Evolutionary conservation across 2,329 filamentous ascomycete genomes (phyloP).

Genomic region (Thelonectria discophora): DNA sequence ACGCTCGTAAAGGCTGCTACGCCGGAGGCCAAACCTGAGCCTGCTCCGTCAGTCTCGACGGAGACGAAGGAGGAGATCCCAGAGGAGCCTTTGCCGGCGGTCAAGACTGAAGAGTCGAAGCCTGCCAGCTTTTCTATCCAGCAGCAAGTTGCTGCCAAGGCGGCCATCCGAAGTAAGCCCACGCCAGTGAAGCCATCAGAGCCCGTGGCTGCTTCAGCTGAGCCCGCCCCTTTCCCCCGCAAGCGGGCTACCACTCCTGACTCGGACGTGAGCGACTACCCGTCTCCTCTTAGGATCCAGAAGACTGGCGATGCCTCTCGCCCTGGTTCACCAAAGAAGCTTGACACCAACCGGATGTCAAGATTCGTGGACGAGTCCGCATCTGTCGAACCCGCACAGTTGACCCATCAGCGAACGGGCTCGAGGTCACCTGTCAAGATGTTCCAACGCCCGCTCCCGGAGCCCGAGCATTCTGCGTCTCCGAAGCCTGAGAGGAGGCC

Average conservation of each 20-base stretch:
- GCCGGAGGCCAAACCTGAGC: slow-evolving; percentile 27
- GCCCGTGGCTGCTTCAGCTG: slow-evolving; percentile 11
- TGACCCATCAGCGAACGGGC: slow-evolving; percentile 48
- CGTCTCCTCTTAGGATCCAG: slow-evolving; percentile 42
- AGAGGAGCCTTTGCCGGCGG: slow-evolving; percentile 17
- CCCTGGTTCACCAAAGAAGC: slow-evolving; percentile 64
- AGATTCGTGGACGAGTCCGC: slow-evolving; percentile 61
- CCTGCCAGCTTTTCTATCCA: slow-evolving; percentile 45
- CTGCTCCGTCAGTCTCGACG: slow-evolving; percentile 10
- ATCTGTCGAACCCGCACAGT: slow-evolving; percentile 36
- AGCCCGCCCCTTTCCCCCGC: slow-evolving; percentile 33
- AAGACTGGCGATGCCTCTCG: slow-evolving; percentile 50
- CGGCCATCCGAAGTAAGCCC: slow-evolving; percentile 43
- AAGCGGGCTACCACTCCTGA: slow-evolving; percentile 36
- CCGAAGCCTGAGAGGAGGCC: slow-evolving; percentile 42
- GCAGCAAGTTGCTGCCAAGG: slow-evolving; percentile 49
- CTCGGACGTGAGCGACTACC: slow-evolving; percentile 39
- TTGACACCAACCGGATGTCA: slow-evolving; percentile 68
- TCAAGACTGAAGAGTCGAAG: slow-evolving; percentile 31
- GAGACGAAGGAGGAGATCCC: slow-evolving; percentile 15
- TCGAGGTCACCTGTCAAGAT: slow-evolving; percentile 51
- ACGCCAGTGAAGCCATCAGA: slow-evolving; percentile 34
- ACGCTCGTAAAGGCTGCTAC: slow-evolving; percentile 24
- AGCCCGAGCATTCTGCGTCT: slow-evolving; percentile 40
- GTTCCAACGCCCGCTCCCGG: slow-evolving; percentile 43